Base-by-base conservation (phyloP, 495 filamentous ascomycete species). In the Neurospora intermedia region DNA sequence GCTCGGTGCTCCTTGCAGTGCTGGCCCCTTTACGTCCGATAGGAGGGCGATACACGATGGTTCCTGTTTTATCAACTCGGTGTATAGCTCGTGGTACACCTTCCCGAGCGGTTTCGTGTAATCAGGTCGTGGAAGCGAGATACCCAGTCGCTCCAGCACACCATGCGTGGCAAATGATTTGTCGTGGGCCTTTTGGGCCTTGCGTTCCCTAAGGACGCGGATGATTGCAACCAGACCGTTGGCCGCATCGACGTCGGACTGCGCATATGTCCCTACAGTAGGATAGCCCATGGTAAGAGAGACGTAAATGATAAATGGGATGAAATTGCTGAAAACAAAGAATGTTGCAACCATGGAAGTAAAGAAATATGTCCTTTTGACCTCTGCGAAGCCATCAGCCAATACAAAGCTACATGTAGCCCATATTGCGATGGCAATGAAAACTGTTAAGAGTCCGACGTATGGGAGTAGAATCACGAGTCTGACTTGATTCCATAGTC, bases 311-410 rank as follows among this genome's bases (percentile, higher is more conserved):
- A 16, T 3, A 0, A 62, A 62, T 8, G 54, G 54, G 2, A 4
- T 0, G 0, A 16, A 3, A 31, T 31, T 62, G 54, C 13, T 1
- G 0, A 1, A 2, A 27, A 54, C 0, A 54, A 54, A 20, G 1
- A 1, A 5, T 3, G 20, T 2, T 15, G 54, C 6, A 7, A 31
- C 2, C 6, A 0, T 6, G 15, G 3, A 62, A 15, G 13, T 62
- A 1, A 27, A 1, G 27, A 15, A 54, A 2, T 27, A 31, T 54
- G 20, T 0, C 46, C 0, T 9, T 0, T 20, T 11, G 0, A 20
- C 45, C n/a, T 11, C 4, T 9, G 11, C 45, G 45, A 11, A 10
- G n/a, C 0, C 1, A 23, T 4, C 9, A 20, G 4, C 45, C 20
- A 0, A 5, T 48, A 6, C 6, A 16, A 45, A 45, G 43, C 18